Percentiles rank a stretch among this genome's conserved stretches.
These are phyloP conservation scores for Sarocladium brachiariae DNA, from an alignment of 2,329 filamentous ascomycete species.

Conservation along the genomic window DNA sequence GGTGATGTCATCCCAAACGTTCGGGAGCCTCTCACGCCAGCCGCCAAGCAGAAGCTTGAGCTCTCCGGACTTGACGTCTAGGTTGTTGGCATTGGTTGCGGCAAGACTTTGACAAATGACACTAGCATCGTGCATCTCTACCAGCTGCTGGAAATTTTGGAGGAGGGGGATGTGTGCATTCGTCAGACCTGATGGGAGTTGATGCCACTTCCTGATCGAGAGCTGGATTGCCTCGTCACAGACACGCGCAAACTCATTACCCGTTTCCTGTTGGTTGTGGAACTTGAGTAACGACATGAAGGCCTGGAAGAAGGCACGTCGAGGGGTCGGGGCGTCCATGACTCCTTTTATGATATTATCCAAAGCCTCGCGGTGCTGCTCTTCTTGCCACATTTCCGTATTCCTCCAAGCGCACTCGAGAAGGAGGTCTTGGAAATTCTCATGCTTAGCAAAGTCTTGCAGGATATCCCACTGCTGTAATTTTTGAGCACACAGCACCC, in stretches of 20 bases:
- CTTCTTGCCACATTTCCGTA: constrained; percentile 87
- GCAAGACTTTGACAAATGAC: constrained; percentile 90
- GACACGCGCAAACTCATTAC: constrained; percentile 76
- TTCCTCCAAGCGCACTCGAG: constrained; percentile 94
- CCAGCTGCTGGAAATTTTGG: constrained; percentile 95
- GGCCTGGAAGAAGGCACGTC: constrained; percentile 93
- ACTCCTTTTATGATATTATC: constrained; percentile 94
- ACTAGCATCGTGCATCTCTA: constrained; percentile 95
- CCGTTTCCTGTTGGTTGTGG: constrained; percentile 73
- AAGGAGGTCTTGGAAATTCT: constrained; percentile 94
- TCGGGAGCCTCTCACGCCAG: constrained; percentile 92
- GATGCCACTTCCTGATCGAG: constrained; percentile 97
- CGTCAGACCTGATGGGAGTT: constrained; percentile 87
- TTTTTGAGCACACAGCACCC: constrained; percentile 96
- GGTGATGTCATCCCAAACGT: constrained; percentile 99
- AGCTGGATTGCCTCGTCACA: constrained; percentile 97
- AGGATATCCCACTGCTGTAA: constrained; percentile 98
- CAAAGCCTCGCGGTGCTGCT: constrained; percentile 79
- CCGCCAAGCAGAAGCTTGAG: constrained; percentile 88
- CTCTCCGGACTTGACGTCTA: constrained; percentile 92
- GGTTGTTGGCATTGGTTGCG: constrained; percentile 73
- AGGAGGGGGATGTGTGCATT: constrained; percentile 92
- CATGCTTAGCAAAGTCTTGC: constrained; percentile 95
- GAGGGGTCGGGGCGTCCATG: constrained; percentile 91
- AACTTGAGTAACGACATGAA: constrained; percentile 96